Evolutionary conservation across 495 filamentous ascomycete species (phyloP).

Genomic region (Aspergillus incahuasiensis): DNA sequence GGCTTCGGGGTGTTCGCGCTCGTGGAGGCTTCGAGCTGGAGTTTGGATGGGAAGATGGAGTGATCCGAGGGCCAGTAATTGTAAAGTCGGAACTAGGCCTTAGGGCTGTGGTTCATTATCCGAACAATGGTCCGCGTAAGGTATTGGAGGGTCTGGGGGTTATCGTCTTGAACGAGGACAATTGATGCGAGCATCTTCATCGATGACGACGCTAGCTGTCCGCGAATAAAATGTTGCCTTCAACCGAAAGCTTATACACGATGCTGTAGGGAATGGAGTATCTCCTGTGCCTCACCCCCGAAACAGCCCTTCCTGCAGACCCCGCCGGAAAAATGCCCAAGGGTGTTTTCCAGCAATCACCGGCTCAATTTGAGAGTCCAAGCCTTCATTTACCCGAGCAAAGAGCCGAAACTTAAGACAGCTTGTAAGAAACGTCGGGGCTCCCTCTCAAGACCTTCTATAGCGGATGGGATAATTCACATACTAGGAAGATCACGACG

Average conservation of each 20-base stretch:
- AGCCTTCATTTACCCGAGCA: slow-evolving; percentile 6
- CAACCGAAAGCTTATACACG: background rate
- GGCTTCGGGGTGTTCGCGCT: slow-evolving; percentile 34
- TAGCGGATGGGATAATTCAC: background rate
- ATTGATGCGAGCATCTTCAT: background rate
- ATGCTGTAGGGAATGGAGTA: background rate
- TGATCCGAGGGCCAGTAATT: slow-evolving; percentile 16
- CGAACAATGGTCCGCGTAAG: slow-evolving; percentile 15
- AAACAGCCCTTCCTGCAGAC: background rate
- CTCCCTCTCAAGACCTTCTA: background rate
- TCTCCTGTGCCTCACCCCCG: background rate
- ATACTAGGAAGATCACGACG: background rate
- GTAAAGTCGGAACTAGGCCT: slow-evolving; percentile 16
- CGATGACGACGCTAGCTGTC: no score
- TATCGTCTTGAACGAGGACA: background rate
- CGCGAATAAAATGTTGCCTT: no score
- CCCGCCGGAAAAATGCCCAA: slow-evolving; percentile 12
- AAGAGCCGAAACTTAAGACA: background rate
- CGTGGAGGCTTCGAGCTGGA: slow-evolving; percentile 40
- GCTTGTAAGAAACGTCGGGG: background rate
- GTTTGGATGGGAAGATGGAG: slow-evolving; percentile 29
- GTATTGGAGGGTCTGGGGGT: slow-evolving; percentile 6
- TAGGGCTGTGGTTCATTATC: slow-evolving; percentile 19
- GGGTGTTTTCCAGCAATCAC: slow-evolving; percentile 14
- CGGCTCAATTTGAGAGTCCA: background rate